Base-by-base conservation (phyloP, 164 flowering plant genomes). In the Cinnamomum chago region DNA sequence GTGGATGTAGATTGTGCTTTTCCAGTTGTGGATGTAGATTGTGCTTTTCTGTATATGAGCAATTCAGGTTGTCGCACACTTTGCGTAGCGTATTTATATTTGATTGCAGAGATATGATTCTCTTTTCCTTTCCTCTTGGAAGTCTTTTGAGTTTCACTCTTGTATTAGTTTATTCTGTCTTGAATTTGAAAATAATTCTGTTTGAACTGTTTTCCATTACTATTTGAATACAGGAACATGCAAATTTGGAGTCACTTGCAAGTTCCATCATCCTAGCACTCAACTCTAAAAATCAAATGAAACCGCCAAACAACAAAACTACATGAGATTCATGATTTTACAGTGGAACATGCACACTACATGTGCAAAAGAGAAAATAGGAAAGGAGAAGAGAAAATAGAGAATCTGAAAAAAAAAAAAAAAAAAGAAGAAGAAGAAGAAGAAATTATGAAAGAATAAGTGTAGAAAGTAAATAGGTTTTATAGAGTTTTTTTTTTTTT, bases 171-270 rank as follows among this genome's bases (percentile, higher is more conserved):
- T 55, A 20, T 55, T 55, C n/a, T n/a, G 3, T 18, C 60, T 55
- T 55, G 60, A 14, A 14, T 55, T 15, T 55, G n/a, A 14, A 55
- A 17, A 15, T 14, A 67, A 25, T 18, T 15, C 1, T 67, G n/a
- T 30, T 67, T 67, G 67, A 64, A 64, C 28, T 69, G 60, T 24
- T 82, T 76, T 71, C 70, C 90, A 95, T 97, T 95, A 88, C 82
- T 95, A 88, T 76, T 79, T 95, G 85, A 93, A 92, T 85, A 95
- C 97, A 10, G 98, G 97, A 75, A 89, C 95, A 28, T 95, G 99
- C 88, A 95, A 95, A 78, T 95, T 92, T 84, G 99, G 98, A 76
- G 91, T 90, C 65, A 91, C 98, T 58, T 96, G 99, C 91, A 93
- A 95, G 83, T 95, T 93, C 81, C 92, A 95, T 84, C 99, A 93